Conservation (phyloP, 176 grass and related monocot species). For the Neostapfia colusana region DNA sequence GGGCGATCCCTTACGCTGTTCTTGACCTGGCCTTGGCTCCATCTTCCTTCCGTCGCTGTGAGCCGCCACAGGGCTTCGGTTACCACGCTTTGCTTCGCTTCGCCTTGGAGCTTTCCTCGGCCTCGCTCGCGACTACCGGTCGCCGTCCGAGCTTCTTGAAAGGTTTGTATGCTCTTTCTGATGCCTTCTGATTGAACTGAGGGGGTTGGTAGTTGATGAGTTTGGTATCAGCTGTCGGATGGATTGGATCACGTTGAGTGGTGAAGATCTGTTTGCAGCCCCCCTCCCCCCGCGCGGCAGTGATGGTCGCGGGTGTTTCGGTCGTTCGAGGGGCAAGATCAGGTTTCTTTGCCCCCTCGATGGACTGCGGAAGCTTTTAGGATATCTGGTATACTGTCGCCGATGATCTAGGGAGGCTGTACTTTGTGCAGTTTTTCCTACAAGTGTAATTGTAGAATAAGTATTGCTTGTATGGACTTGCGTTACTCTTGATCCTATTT, state of each 20-base stretch:
- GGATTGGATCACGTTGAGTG: neutral
- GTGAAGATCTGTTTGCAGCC: constrained; percentile 32
- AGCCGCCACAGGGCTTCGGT: constrained; percentile 24
- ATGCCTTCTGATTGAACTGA: neutral
- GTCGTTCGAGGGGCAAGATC: neutral
- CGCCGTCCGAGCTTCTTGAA: constrained; percentile 14
- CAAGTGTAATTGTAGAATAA: neutral
- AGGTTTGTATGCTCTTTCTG: constrained; percentile 28
- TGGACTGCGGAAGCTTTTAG: neutral
- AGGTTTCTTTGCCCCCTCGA: neutral
- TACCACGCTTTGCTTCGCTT: neutral
- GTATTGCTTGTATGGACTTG: neutral
- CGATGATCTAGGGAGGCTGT: neutral
- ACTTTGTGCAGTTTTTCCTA: neutral
- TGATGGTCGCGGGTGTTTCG: neutral
- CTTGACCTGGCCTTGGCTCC: neutral
- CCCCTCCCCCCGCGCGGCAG: neutral
- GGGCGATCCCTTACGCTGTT: constrained; percentile 5
- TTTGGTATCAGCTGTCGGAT: neutral
- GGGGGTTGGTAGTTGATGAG: neutral
- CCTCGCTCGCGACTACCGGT: neutral
- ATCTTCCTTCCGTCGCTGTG: constrained; percentile 1
- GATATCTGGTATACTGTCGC: neutral
- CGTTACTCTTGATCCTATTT: constrained; percentile 2
- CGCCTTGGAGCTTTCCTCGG: constrained; percentile 36